A percentile compares a stretch with the other conserved stretches of the same genome.
phyloP scores from a whole-genome alignment of 1,139 yeast species.

The Magnusiomyces tetraspermus region DNA sequence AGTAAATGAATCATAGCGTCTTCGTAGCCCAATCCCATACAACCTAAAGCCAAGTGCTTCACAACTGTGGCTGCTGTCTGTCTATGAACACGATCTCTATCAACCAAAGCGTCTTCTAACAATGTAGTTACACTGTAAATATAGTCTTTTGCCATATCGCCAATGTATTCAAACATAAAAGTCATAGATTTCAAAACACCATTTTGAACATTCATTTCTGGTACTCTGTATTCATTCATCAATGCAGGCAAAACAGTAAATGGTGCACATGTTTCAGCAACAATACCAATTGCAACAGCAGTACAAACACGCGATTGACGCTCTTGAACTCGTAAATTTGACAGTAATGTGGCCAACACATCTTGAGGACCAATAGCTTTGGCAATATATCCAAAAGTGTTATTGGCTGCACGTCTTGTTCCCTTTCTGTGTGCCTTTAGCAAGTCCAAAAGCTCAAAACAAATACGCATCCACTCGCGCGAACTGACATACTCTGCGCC shows the following conservation, averaged over 20 bases:
- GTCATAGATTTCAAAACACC: conserved; percentile 89
- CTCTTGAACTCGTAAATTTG: conserved; percentile 84
- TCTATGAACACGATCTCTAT: conserved; percentile 84
- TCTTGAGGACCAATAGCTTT: conserved; percentile 95
- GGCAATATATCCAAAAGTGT: conserved; percentile 86
- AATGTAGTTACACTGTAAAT: conserved; percentile 73
- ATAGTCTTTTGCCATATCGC: conserved; percentile 74
- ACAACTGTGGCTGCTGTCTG: conserved; percentile 93
- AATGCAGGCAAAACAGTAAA: conserved; percentile 93
- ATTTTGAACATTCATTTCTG: conserved; percentile 89
- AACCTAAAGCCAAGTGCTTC: conserved; percentile 70
- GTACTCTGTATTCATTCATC: conserved; percentile 91
- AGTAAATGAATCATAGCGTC: conserved; percentile 68
- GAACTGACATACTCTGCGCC: conserved; percentile 86
- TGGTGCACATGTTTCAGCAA: conserved; percentile 89
- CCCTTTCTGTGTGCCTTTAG: conserved; percentile 74
- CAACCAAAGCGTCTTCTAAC: conserved; percentile 82
- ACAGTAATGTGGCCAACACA: conserved; percentile 73
- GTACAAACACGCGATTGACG: conserved; percentile 95
- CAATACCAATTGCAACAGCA: conserved; percentile 96
- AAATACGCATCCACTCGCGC: conserved; percentile 95
- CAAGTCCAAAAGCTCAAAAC: conserved; percentile 84
- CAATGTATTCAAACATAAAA: conserved; percentile 90
- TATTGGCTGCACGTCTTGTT: conserved; percentile 77
- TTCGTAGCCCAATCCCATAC: conserved; percentile 65